Percentiles rank a stretch among this genome's conserved stretches.
Conservation (phyloP, 2,329 filamentous ascomycete genomes). For the Aspergillus sp. region DNA sequence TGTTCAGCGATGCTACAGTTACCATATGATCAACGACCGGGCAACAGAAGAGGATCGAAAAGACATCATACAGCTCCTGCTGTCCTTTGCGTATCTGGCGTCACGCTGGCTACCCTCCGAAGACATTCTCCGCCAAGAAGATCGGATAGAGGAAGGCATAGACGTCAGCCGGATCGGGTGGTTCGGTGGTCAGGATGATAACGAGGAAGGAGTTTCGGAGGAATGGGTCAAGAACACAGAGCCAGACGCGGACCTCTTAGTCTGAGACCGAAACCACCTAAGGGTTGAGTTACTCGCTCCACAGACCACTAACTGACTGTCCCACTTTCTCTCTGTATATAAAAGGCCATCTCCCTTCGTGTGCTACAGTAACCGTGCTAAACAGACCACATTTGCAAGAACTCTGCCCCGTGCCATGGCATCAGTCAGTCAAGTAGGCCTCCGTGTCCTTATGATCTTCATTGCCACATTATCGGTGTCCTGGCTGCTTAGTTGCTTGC, state of each 20-base stretch:
- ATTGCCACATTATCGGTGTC: not conserved
- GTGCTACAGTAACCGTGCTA: not conserved
- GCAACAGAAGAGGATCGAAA: not conserved
- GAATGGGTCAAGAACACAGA: not conserved
- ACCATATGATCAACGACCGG: not conserved
- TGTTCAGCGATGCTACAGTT: not conserved
- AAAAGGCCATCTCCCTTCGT: not conserved
- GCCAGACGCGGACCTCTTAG: not conserved
- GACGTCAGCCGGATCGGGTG: not conserved
- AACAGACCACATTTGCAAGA: not conserved
- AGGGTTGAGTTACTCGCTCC: not conserved
- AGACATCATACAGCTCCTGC: not conserved
- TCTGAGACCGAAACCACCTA: not conserved
- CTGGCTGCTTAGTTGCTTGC: not conserved
- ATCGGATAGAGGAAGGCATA: not conserved
- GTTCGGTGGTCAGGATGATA: not conserved
- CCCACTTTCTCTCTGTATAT: not conserved
- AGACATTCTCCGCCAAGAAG: not conserved
- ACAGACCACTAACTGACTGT: not conserved
- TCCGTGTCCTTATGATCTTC: not conserved
- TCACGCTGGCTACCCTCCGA: not conserved
- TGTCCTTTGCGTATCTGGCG: not conserved
- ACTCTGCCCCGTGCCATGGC: not conserved
- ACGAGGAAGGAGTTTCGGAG: not conserved
- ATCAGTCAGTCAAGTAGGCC: not conserved